Percentiles rank a stretch among this genome's conserved stretches.
phyloP scores from a whole-genome alignment of 2,329 filamentous ascomycete genomes.

The Alternaria incomplexa region DNA sequence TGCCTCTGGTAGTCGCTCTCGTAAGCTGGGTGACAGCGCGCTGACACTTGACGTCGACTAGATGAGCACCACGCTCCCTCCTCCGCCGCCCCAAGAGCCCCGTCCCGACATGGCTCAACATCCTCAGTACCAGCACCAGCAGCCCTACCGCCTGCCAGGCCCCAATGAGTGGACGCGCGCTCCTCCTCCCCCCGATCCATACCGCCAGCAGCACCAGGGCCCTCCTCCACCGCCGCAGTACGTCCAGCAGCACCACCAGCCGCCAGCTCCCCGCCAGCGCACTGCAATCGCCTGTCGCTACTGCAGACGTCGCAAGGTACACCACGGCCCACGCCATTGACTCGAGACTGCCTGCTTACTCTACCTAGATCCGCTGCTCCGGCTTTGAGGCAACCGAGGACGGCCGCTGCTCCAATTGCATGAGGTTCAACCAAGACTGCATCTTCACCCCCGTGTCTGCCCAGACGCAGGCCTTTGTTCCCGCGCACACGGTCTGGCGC shows the following conservation, averaged over 20 bases:
- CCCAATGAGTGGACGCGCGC: constrained; percentile 54
- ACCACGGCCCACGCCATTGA: not conserved
- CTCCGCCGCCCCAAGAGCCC: constrained; percentile 44
- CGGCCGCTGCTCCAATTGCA: constrained; percentile 74
- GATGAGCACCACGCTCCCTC: constrained; percentile 42
- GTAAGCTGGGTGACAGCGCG: constrained; percentile 13
- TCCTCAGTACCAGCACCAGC: constrained; percentile 50
- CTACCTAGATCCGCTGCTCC: constrained; percentile 72
- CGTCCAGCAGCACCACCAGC: constrained; percentile 46
- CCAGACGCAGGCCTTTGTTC: constrained; percentile 76
- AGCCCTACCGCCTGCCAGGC: constrained; percentile 53
- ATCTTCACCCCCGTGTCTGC: constrained; percentile 78
- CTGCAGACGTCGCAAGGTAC: constrained; percentile 65
- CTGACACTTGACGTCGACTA: constrained; percentile 33
- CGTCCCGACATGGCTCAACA: constrained; percentile 56
- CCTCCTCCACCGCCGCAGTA: constrained; percentile 51
- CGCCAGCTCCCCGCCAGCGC: constrained; percentile 63
- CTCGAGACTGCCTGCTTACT: constrained; percentile 17
- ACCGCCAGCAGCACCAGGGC: constrained; percentile 46
- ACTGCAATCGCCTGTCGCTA: constrained; percentile 68
- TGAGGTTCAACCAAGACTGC: constrained; percentile 76
- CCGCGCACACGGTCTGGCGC: constrained; percentile 69
- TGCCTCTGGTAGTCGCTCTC: not conserved
- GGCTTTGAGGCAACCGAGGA: constrained; percentile 75
- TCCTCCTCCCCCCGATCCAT: constrained; percentile 49